phyloP scores from a whole-genome alignment of 306 rosid species.

The Castanospermum australe region DNA sequence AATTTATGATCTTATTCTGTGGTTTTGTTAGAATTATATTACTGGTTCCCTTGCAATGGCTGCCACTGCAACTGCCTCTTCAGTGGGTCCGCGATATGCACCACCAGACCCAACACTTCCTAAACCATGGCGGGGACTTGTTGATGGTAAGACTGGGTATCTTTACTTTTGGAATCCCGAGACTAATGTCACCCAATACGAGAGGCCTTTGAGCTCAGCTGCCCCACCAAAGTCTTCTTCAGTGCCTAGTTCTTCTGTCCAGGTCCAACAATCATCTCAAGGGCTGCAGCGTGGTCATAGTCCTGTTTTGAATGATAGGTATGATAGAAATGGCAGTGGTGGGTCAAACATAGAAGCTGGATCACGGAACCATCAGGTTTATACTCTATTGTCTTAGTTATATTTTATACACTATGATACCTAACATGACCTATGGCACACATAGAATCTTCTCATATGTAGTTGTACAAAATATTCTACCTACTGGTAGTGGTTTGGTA shows the following conservation, averaged over 20 bases:
- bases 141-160: constrained; percentile 98
- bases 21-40: constrained; percentile 34
- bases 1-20: not conserved
- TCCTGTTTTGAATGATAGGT: constrained; percentile 58
- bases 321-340: constrained; percentile 59
- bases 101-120: constrained; percentile 96
- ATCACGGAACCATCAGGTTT: constrained; percentile 58
- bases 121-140: constrained; percentile 94
- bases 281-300: constrained; percentile 48
- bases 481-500: not conserved
- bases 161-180: constrained; percentile 99
- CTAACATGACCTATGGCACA: not conserved
- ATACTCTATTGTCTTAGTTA: not conserved
- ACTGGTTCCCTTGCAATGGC: constrained; percentile 63
- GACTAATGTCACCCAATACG: constrained; percentile 95
- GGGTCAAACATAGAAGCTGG: constrained; percentile 55
- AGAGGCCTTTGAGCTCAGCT: constrained; percentile 63
- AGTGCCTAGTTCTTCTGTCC: constrained; percentile 78
- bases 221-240: constrained; percentile 53
- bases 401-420: not conserved
- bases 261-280: constrained; percentile 67
- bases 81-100: constrained; percentile 85
- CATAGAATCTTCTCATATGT: not conserved
- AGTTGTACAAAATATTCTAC: not conserved
- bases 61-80: constrained; percentile 76